Conservation (phyloP, 1,139 yeast genomes). For the Arxiozyma bovina region DNA sequence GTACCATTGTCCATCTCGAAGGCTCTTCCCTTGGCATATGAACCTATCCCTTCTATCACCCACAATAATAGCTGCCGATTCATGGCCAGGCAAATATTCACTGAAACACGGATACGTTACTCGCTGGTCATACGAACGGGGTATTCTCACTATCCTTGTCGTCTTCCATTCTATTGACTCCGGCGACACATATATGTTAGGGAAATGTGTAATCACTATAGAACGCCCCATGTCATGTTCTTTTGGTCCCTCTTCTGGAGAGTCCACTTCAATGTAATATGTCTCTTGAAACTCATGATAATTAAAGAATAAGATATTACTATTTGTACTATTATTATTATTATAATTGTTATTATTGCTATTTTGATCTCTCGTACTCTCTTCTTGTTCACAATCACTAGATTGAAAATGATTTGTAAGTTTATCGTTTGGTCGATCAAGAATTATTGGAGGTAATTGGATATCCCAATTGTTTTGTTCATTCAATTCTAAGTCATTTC, state of each 20-base stretch:
- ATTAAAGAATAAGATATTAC: slow-evolving; percentile 38
- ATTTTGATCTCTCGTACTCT: no score
- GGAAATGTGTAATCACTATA: slow-evolving; percentile 55
- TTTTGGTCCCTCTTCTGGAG: slow-evolving; percentile 6
- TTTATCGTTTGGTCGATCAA: not conserved
- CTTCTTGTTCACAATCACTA: slow-evolving; percentile 3
- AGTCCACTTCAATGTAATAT: slow-evolving; percentile 28
- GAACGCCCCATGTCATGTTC: slow-evolving; percentile 30
- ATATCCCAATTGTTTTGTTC: not conserved
- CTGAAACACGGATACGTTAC: slow-evolving; percentile 50
- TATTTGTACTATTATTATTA: no score
- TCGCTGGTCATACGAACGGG: slow-evolving; percentile 39
- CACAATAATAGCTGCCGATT: slow-evolving; percentile 51
- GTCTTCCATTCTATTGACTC: slow-evolving; percentile 29
- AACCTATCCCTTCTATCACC: slow-evolving; percentile 25
- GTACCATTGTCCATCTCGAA: slow-evolving; percentile 37
- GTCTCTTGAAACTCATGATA: slow-evolving; percentile 51
- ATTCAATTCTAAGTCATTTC: not conserved
- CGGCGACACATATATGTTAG: slow-evolving; percentile 40
- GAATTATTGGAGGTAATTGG: not conserved
- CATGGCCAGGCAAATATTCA: slow-evolving; percentile 49
- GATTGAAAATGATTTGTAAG: slow-evolving; percentile 1
- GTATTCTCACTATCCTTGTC: slow-evolving; percentile 58
- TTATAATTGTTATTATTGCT: no score
- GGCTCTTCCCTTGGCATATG: slow-evolving; percentile 33